These are phyloP conservation scores for Candida odintsovae DNA, from an alignment of 805 yeast genomes.

Conservation along the genomic window DNA sequence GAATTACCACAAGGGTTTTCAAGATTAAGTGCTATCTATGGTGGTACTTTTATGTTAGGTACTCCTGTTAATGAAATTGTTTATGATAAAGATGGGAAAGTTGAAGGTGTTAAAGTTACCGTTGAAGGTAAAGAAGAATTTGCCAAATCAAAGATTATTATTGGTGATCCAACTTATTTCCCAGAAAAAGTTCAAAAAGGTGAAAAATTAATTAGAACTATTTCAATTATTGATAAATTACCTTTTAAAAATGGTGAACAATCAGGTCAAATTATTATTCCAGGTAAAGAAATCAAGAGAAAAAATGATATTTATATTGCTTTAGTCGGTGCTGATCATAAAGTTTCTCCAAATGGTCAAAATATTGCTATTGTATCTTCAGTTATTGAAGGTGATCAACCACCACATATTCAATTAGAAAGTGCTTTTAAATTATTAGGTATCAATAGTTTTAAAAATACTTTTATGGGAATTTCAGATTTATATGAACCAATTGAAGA, in stretches of 20 bases:
- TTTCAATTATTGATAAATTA: conserved; percentile 84
- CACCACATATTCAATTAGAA: conserved; percentile 90
- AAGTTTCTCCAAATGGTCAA: conserved; percentile 84
- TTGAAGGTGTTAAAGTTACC: conserved; percentile 83
- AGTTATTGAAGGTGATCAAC: conserved; percentile 86
- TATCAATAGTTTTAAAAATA: conserved; percentile 39
- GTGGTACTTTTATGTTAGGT: conserved; percentile 97
- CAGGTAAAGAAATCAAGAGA: conserved; percentile 91
- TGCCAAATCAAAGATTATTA: conserved; percentile 88
- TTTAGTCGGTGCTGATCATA: conserved; percentile 80
- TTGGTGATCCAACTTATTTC: conserved; percentile 97
- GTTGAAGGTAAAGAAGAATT: conserved; percentile 52
- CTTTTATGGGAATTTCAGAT: conserved; percentile 91
- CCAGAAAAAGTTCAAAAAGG: conserved; percentile 48
- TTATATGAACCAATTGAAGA: conserved; percentile 81
- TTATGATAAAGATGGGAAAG: conserved; percentile 65
- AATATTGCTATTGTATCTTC: conserved; percentile 92
- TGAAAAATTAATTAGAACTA: conserved; percentile 36
- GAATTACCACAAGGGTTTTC: conserved; percentile 99
- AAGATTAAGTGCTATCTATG: conserved; percentile 91
- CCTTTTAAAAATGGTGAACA: conserved; percentile 78
- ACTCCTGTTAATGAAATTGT: conserved; percentile 90
- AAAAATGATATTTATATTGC: conserved; percentile 95
- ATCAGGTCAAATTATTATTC: conserved; percentile 90
- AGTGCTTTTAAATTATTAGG: conserved; percentile 92